Percentiles rank a stretch among this genome's conserved stretches.
phyloP scores from a whole-genome alignment of 208 protist species.

The Trichomonas vaginalis region DNA sequence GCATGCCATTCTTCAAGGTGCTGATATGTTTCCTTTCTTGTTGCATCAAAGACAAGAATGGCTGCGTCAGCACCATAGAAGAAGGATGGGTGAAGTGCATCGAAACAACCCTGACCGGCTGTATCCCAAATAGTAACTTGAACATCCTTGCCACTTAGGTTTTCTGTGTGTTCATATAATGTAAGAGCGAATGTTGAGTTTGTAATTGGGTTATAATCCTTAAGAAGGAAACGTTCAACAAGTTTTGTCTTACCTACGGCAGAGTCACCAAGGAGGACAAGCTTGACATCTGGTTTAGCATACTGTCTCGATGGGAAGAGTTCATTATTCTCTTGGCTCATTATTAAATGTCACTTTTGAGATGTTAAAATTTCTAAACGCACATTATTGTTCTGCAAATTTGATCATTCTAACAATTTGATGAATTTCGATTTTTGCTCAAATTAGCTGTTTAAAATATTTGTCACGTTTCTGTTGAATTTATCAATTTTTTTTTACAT shows the following conservation, averaged over 20 bases:
- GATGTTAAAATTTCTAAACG: too few species aligned
- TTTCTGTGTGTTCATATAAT: conserved; percentile 26
- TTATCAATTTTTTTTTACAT: too few species aligned
- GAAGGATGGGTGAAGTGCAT: conserved; percentile 29
- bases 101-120: conserved; percentile 30
- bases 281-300: conserved; percentile 21
- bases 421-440: too few species aligned
- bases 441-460: too few species aligned
- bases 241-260: conserved; percentile 32
- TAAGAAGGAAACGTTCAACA: conserved; percentile 27
- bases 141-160: conserved; percentile 22
- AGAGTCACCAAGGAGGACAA: conserved; percentile 29
- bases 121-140: conserved; percentile 30
- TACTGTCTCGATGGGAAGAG: neutral
- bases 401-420: too few species aligned
- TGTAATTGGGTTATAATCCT: conserved; percentile 30
- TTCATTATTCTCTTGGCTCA: neutral
- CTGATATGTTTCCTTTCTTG: conserved; percentile 34
- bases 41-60: conserved; percentile 32
- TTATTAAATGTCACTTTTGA: neutral
- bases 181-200: conserved; percentile 31
- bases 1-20: conserved; percentile 29
- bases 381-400: too few species aligned
- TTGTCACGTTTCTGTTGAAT: too few species aligned
- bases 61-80: conserved; percentile 29